Evolutionary conservation across 208 protist species (phyloP), one percentile per base, ranked within the genome.

Genomic region (Leishmania gerbilli): DNA sequence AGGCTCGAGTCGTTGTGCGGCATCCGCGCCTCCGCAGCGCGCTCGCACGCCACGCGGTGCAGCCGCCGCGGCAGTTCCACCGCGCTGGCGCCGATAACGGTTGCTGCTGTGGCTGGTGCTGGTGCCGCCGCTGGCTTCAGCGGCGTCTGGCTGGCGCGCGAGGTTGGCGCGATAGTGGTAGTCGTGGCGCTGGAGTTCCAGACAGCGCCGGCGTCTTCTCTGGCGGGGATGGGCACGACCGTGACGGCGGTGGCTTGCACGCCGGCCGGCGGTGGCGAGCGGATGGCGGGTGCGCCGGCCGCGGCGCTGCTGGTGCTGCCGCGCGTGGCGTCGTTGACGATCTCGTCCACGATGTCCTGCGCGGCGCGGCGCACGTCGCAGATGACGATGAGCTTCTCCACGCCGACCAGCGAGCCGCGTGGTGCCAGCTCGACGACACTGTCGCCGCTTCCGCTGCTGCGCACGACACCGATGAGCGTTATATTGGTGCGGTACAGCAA

Each of bases 361-460:
- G 72, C 83, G 40, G 74, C 71, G 53, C 72, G 60, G 40, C 68
- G 76, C 37, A 58, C 74, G 47, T 89, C 86, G 60, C 79, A 86
- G 77, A 89, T 87, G 58, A 87, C 79, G 62, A 87, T 89, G 37
- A 89, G 74, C 76, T 84, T 86, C 79, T 68, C 11, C 40, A 87
- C 86, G 21, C 76, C 86, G 21, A 68, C 62, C 19, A 87, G 83
- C 13, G 62, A 77, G 67, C 65, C 81, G 49, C 79, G 74, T n/a
- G 82, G 79, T n/a, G 83, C 82, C 55, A 89, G 72, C 51, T 85
- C 82, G 19, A 89, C 81, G 53, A 85, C 45, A 37, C 45, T 24
- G 69, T 55, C 67, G 37, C 49, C 83, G 69, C 27, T 69, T 64
- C 42, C 31, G 42, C 69, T 55, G 49, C 53, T 5, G 27, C 83